Evolutionary conservation across 2,329 filamentous ascomycete genomes (phyloP).

Genomic region (Exserohilum rostratum): DNA sequence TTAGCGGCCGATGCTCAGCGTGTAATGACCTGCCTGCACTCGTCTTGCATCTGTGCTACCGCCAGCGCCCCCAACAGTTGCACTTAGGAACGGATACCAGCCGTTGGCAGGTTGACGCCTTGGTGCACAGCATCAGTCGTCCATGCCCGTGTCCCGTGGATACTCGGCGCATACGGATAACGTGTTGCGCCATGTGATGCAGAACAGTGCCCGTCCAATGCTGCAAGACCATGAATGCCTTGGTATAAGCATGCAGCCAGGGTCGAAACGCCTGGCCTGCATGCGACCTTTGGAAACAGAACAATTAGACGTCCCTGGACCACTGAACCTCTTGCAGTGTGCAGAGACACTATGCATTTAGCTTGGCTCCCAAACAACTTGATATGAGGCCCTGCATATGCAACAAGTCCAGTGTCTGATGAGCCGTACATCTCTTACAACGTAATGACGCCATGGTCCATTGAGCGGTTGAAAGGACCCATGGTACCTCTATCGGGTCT

Average conservation of each 20-base stretch:
- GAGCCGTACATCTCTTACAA: slow-evolving; percentile 16
- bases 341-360: slow-evolving; percentile 7
- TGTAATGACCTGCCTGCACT: slow-evolving; percentile 17
- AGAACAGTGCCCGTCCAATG: slow-evolving; percentile 19
- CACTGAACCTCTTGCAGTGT: background rate
- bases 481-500: slow-evolving; percentile 8
- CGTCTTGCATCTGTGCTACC: slow-evolving; percentile 33
- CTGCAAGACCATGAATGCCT: slow-evolving; percentile 35
- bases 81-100: slow-evolving; percentile 29
- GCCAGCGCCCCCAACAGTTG: slow-evolving; percentile 37
- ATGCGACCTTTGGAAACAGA: background rate
- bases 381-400: slow-evolving; percentile 24
- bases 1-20: slow-evolving; percentile 14
- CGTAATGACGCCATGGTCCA: slow-evolving; percentile 28
- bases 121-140: slow-evolving; percentile 29
- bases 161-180: slow-evolving; percentile 26
- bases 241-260: slow-evolving; percentile 19
- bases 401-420: slow-evolving; percentile 21
- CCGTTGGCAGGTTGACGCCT: slow-evolving; percentile 33
- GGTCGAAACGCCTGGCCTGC: background rate
- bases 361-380: slow-evolving; percentile 6
- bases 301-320: background rate
- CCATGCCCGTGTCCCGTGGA: slow-evolving; percentile 18
- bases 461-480: slow-evolving; percentile 6
- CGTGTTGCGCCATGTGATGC: slow-evolving; percentile 29